Percentiles rank a stretch among this genome's conserved stretches.
Evolutionary conservation across 495 filamentous ascomycete genomes (phyloP).

Genomic region (Immersiella caudata): DNA sequence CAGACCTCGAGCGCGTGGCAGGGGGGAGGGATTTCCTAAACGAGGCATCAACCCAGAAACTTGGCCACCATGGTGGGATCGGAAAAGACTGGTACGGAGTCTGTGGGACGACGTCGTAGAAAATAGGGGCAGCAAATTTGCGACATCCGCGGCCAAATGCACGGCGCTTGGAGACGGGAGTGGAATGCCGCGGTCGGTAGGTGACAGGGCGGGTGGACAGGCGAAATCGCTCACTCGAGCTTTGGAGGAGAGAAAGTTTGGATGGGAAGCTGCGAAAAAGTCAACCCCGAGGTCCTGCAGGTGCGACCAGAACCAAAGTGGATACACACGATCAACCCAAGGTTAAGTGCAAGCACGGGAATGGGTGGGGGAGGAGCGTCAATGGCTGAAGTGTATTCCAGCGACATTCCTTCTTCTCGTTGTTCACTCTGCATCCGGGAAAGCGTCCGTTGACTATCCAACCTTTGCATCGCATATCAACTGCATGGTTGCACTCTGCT

Average conservation of each 20-base stretch:
- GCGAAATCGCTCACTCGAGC: slow-evolving; percentile 13
- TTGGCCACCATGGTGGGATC: slow-evolving; percentile 11
- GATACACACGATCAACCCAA: neutral
- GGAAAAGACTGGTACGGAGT: slow-evolving; percentile 7
- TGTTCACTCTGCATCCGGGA: neutral
- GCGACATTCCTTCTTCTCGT: neutral
- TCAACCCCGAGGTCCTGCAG: slow-evolving; percentile 23
- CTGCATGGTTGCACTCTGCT: neutral
- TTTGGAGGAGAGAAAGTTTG: neutral
- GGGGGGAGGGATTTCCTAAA: slow-evolving; percentile 21
- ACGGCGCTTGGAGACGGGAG: slow-evolving; percentile 21
- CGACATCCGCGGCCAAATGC: slow-evolving; percentile 28
- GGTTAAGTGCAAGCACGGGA: neutral
- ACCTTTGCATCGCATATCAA: neutral
- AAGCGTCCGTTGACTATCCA: neutral
- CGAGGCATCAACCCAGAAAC: neutral
- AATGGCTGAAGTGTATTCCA: neutral
- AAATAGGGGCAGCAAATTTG: slow-evolving; percentile 28
- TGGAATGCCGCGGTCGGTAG: slow-evolving; percentile 17
- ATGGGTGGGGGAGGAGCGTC: slow-evolving; percentile 1
- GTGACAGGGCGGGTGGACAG: slow-evolving; percentile 8
- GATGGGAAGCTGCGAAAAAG: slow-evolving; percentile 15
- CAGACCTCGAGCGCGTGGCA: slow-evolving; percentile 20
- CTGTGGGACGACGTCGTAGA: slow-evolving; percentile 10
- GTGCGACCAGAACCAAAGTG: neutral